Base-by-base conservation (phyloP, 2,329 filamentous ascomycete species). In the Sporothrix globosa region DNA sequence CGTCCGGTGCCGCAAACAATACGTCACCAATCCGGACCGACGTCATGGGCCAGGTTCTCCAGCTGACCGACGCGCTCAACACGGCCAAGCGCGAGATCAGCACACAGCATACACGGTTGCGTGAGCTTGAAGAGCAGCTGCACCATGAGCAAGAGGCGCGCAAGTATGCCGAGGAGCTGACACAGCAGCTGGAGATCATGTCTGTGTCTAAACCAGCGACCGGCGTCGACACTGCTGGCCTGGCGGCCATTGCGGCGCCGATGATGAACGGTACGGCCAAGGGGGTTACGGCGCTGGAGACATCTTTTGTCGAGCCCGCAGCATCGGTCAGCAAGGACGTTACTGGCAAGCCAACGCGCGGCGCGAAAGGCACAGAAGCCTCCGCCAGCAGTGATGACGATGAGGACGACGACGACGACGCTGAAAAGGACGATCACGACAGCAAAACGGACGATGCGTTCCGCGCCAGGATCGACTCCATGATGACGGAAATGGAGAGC, bases 11-110 rank as follows among this genome's bases (percentile, higher is more conserved):
- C 4, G 39, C 13, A 9, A 80, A 82, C 21, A 86, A 80, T 75
- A 81, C 82, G 3, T 91, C 89, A 0, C 88, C 89, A 0, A 82
- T 87, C 48, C 85, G 88, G 13, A 84, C 84, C 69, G 86, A 88
- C 72, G 88, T 82, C 71, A 76, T 84, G 76, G 90, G 90, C 76
- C 93, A 97, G 76, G 92, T 97, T 69, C 82, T 95, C 5, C 89
- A 92, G 21, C 84, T 99, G 17, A 92, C 93, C 7, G 93, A 97
- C 76, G 92, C 92, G 24, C 83, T 99, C 56, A 92, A 91, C 69
- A 89, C 87, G 71, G 92, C 94, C 11, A 96, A 92, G 81, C 91
- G 91, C 75, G 94, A 97, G 77, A 88, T 97, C 54, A 93, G 96
- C 76, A 87, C 85, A n/a, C 93, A 97, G 78, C 89, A 88, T 67